Base-by-base conservation (phyloP, 1,284 basidiomycete species). In the Laetiporus sulphureus region DNA sequence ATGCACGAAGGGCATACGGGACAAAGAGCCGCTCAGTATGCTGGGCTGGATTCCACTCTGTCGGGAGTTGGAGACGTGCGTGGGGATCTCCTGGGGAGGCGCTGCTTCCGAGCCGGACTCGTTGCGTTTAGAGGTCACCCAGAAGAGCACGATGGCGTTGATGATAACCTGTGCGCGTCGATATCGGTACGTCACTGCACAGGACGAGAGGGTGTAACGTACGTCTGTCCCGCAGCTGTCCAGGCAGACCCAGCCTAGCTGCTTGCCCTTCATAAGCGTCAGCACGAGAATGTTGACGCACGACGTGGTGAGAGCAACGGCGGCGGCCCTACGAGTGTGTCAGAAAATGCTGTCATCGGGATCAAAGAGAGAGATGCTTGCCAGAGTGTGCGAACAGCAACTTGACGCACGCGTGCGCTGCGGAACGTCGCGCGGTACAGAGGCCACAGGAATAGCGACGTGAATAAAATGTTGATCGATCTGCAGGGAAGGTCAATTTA, bases 201-300 rank as follows among this genome's bases (percentile, higher is more conserved):
- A 4, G 2, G 11, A 25, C 4, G 22, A 18, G 23, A 2, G 2
- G 13, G 22, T 3, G 24, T n/a, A 5, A 32, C 53, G 22, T 32
- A 74, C 74, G 52, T 78, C 75, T 11, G 58, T 61, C 4, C 69
- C 69, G 48, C 77, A 79, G 42, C 67, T 68, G 11, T 64, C 66
- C 2, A 80, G 61, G 51, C 75, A 77, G 13, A 79, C 65, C 71
- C 71, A 77, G 4, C 67, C 73, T 11, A 73, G 61, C 52, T 79
- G 67, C 24, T 61, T 55, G 5, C 77, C 76, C 31, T 74, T 57
- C 56, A 74, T 55, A 20, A 69, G 30, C 6, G 72, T 70, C 30
- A 80, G 60, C 12, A 77, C 55, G 15, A 67, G 55, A 39, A 77
- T 72, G 51, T 79, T 80, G 38, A 69, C 47, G 38, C 52, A 51